phyloP scores from a whole-genome alignment of 169 alveolate species.

The Cryptosporidium meleagridis region DNA sequence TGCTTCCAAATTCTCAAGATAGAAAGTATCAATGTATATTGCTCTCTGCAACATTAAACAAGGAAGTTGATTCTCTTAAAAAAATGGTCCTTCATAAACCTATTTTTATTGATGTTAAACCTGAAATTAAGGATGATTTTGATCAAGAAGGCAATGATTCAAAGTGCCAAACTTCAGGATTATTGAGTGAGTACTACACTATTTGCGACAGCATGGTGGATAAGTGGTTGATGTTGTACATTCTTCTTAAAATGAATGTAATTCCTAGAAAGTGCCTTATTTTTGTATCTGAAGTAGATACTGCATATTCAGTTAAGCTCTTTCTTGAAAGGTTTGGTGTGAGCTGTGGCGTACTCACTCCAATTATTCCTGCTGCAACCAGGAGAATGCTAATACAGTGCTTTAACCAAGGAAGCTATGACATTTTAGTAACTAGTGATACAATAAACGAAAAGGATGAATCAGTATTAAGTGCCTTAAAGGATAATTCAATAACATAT shows the following conservation, averaged over 20 bases:
- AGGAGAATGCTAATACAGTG: slow-evolving; percentile 66
- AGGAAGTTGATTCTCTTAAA: slow-evolving; percentile 43
- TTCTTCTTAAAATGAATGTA: slow-evolving; percentile 61
- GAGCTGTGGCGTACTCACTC: slow-evolving; percentile 52
- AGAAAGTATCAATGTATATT: slow-evolving; percentile 69
- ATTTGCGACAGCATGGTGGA: slow-evolving; percentile 21
- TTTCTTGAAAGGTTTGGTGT: slow-evolving; percentile 66
- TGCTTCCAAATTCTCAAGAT: slow-evolving; percentile 56
- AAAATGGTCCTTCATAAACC: slow-evolving; percentile 52
- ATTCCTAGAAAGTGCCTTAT: slow-evolving; percentile 59
- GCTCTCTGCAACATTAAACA: slow-evolving; percentile 44
- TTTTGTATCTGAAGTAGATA: slow-evolving; percentile 55
- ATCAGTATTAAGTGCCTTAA: neutral
- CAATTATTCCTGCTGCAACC: slow-evolving; percentile 69
- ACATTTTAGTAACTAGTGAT: slow-evolving; percentile 55
- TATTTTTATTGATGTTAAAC: slow-evolving; percentile 8
- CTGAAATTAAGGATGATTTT: slow-evolving; percentile 7
- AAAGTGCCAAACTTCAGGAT: neutral
- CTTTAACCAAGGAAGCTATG: slow-evolving; percentile 66
- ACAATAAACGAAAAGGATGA: slow-evolving; percentile 22
- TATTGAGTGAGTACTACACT: slow-evolving; percentile 30
- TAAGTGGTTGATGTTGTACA: slow-evolving; percentile 62
- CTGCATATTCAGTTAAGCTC: slow-evolving; percentile 51
- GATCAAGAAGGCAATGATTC: neutral
- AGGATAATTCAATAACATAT: slow-evolving; percentile 41